Evolutionary conservation across 148 eudicot genomes (phyloP).

Genomic region (Arbutus unedo): DNA sequence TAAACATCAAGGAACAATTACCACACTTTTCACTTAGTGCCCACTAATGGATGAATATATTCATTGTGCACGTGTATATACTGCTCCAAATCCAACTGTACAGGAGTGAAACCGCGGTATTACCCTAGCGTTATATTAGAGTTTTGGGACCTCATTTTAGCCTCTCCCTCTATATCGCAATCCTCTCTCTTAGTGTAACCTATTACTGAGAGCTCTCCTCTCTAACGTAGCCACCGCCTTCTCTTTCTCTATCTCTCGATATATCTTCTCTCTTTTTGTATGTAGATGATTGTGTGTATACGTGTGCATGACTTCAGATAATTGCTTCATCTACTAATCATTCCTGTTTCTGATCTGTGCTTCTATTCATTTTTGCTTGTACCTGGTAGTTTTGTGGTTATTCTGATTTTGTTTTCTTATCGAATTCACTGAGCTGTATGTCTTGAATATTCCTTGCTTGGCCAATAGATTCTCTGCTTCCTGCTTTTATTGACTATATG

Average conservation of each 20-base stretch:
- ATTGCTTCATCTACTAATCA: too few species aligned
- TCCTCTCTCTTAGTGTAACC: too few species aligned
- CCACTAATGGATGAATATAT: background rate
- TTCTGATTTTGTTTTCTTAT: too few species aligned
- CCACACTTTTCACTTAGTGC: conserved; percentile 7
- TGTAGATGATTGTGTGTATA: background rate
- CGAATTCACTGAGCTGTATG: background rate
- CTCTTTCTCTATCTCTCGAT: too few species aligned
- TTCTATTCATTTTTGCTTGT: background rate
- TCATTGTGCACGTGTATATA: too few species aligned
- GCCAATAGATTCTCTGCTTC: background rate
- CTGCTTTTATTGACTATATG: background rate
- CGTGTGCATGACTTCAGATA: too few species aligned
- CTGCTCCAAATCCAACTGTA: background rate
- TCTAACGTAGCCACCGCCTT: background rate
- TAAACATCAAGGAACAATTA: conserved; percentile 24
- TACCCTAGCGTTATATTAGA: background rate
- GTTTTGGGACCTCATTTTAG: background rate
- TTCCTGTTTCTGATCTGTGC: background rate
- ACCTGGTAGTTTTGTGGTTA: too few species aligned
- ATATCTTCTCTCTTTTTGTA: background rate
- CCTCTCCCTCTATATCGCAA: background rate
- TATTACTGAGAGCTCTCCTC: background rate
- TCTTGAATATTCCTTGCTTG: background rate
- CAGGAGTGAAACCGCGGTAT: background rate